A percentile compares a stretch with the other conserved stretches of the same genome.
These are phyloP conservation scores for Saccharomycopsis sp. DNA, from an alignment of 805 yeast species.

Conservation along the genomic window DNA sequence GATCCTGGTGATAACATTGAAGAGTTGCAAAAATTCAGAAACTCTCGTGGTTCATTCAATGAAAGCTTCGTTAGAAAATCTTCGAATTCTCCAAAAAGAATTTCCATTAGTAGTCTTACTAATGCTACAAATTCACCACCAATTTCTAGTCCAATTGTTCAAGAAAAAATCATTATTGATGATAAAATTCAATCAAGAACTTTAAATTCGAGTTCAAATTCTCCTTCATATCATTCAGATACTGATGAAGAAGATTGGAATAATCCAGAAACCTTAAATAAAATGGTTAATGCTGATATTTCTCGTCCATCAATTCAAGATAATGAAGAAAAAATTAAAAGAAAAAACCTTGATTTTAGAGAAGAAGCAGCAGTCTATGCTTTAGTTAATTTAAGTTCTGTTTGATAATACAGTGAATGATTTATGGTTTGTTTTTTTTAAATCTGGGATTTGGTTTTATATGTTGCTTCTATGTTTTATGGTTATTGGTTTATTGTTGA, in stretches of 20 bases:
- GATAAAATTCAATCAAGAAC: not conserved
- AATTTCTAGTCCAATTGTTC: not conserved
- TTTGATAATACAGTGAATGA: too few species aligned
- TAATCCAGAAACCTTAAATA: conserved; percentile 59
- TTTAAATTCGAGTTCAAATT: conserved; percentile 2
- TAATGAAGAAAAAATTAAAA: conserved; percentile 1
- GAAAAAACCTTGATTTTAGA: conserved; percentile 22
- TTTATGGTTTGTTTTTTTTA: too few species aligned
- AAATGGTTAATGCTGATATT: conserved; percentile 11
- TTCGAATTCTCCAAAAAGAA: conserved; percentile 5
- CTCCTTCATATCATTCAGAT: conserved; percentile 34
- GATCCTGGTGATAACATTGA: conserved; percentile 7
- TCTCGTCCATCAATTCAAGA: not conserved
- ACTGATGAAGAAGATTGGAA: conserved; percentile 99
- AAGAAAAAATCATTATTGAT: too few species aligned
- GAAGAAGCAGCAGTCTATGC: conserved; percentile 58
- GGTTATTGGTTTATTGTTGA: too few species aligned
- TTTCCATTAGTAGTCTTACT: conserved; percentile 12
- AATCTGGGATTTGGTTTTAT: too few species aligned
- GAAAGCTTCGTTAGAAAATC: conserved; percentile 9
- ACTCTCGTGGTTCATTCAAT: conserved; percentile 9
- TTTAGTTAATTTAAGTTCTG: conserved; percentile 38
- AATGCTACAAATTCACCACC: conserved; percentile 2
- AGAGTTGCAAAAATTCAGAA: conserved; percentile 1
- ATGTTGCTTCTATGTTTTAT: too few species aligned